phyloP scores from a whole-genome alignment of 495 filamentous ascomycete genomes.

The Xylaria sp. region DNA sequence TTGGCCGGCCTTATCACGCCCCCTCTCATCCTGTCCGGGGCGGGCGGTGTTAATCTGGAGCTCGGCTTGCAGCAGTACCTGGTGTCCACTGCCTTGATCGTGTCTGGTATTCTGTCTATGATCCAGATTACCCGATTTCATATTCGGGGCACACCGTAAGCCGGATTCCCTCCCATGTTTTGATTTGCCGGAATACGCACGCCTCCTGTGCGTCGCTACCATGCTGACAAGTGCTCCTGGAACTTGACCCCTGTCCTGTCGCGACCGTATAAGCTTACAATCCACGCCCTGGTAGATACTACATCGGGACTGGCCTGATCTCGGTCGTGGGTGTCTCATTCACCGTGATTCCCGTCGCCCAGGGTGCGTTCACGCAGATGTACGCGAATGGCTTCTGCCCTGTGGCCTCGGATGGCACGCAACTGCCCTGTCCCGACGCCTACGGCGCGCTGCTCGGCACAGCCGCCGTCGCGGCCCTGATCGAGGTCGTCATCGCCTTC shows the following conservation, averaged over 20 bases:
- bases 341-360: slow-evolving; percentile 83
- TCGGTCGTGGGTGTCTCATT: slow-evolving; percentile 92
- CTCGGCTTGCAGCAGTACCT: slow-evolving; percentile 70
- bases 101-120: slow-evolving; percentile 78
- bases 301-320: slow-evolving; percentile 85
- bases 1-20: slow-evolving; percentile 71
- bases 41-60: slow-evolving; percentile 69
- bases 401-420: slow-evolving; percentile 63
- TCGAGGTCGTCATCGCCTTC: slow-evolving; percentile 80
- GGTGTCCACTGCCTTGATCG: slow-evolving; percentile 88
- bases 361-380: slow-evolving; percentile 82
- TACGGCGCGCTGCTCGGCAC: slow-evolving; percentile 89
- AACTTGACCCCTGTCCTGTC: background rate
- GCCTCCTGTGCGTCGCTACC: background rate
- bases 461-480: slow-evolving; percentile 68
- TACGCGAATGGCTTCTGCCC: slow-evolving; percentile 83
- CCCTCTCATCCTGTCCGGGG: slow-evolving; percentile 75
- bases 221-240: background rate
- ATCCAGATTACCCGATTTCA: slow-evolving; percentile 89
- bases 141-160: slow-evolving; percentile 74
- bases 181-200: background rate
- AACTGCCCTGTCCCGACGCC: slow-evolving; percentile 80
- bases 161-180: background rate
- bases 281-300: slow-evolving; percentile 59
- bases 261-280: slow-evolving; percentile 5